phyloP scores from a whole-genome alignment of 441 rosid species.

The California macrophylla region DNA sequence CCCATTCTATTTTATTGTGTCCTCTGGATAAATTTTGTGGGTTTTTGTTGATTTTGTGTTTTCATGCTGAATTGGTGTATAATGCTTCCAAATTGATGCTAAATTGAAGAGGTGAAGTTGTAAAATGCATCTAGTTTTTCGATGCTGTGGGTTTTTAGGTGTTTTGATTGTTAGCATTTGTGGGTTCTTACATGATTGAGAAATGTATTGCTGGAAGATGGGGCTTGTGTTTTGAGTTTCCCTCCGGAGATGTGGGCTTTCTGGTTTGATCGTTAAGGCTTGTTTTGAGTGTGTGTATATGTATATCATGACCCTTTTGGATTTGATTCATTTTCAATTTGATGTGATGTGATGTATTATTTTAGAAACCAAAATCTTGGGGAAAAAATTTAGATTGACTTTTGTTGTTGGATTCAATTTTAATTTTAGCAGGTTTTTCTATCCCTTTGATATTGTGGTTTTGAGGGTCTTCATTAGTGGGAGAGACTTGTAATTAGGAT shows the following conservation, averaged over 20 bases:
- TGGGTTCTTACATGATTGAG: background rate
- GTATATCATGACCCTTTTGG: background rate
- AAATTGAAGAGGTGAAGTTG: background rate
- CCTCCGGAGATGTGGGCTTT: background rate
- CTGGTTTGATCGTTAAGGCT: background rate
- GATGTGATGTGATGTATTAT: background rate
- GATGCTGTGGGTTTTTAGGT: background rate
- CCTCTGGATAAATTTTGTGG: background rate
- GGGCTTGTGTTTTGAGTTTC: constrained; percentile 6
- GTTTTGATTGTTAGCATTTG: background rate
- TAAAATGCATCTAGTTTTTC: background rate
- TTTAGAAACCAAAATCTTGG: background rate
- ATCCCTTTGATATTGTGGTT: background rate
- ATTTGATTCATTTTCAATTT: background rate
- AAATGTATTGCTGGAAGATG: background rate
- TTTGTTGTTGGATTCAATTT: background rate
- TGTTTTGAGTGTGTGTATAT: background rate
- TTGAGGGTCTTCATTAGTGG: background rate
- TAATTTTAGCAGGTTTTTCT: background rate
- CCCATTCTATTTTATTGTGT: background rate
- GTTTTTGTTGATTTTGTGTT: background rate
- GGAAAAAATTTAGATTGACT: background rate
- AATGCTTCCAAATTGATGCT: background rate
- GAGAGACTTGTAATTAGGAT: constrained; percentile 1
- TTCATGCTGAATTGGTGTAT: background rate